Conservation (phyloP, 208 protist species). For the Angomonas ambiguus region DNA sequence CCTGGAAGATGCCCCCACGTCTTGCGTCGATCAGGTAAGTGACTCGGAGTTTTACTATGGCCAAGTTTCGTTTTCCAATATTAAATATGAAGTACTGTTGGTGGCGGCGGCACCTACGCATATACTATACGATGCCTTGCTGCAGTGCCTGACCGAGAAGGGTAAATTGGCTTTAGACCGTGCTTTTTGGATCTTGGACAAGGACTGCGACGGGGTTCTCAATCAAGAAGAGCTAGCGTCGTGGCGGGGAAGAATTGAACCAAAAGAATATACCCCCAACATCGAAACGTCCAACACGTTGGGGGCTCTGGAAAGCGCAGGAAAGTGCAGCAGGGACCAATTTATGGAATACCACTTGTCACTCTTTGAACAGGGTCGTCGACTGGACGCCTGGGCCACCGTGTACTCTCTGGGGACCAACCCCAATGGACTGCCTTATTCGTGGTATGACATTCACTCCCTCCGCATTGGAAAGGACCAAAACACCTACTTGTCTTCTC, state of each 20-base stretch:
- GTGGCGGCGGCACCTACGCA: constrained; percentile 62
- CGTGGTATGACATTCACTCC: constrained; percentile 70
- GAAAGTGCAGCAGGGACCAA: constrained; percentile 11
- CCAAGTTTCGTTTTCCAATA: constrained; percentile 20
- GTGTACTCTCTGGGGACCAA: constrained; percentile 59
- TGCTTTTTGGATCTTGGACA: constrained; percentile 84
- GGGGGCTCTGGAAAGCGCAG: constrained; percentile 4
- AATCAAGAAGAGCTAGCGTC: constrained; percentile 49
- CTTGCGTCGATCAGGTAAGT: constrained; percentile 32
- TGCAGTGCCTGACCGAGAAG: constrained; percentile 40
- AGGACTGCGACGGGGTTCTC: constrained; percentile 64
- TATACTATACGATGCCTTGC: constrained; percentile 61
- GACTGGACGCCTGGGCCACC: constrained; percentile 67
- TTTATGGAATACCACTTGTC: constrained; percentile 36
- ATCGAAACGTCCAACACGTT: constrained; percentile 30
- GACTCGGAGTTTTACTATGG: constrained; percentile 72
- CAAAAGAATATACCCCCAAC: constrained; percentile 26
- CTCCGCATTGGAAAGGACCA: constrained; percentile 46
- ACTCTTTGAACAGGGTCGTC: constrained; percentile 35
- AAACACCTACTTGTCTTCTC: constrained; percentile 78
- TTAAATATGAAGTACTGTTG: constrained; percentile 31
- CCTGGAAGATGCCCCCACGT: constrained; percentile 36
- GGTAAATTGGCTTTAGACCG: constrained; percentile 54
- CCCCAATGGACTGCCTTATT: constrained; percentile 70
- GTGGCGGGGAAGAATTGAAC: constrained; percentile 54